Conservation (phyloP, 345 rosid genomes). For the Citrus sp. region DNA sequence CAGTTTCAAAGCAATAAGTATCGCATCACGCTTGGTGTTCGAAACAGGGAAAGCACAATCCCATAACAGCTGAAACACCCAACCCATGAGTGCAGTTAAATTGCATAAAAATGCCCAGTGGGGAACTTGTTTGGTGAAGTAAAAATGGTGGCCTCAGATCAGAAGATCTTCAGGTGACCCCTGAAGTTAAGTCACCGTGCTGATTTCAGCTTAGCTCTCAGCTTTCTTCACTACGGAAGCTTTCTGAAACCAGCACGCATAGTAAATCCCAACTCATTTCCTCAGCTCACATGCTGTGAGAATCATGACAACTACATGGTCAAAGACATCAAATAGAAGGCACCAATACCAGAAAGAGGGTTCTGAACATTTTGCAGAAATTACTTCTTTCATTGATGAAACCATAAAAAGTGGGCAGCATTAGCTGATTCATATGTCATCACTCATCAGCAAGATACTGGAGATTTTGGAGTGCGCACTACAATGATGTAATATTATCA, state of each 20-base stretch:
- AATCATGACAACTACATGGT: neutral
- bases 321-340: neutral
- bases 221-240: neutral
- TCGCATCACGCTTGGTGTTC: too few relatives aligned
- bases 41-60: too few relatives aligned
- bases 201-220: neutral
- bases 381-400: neutral
- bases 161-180: neutral
- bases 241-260: neutral
- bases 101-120: neutral
- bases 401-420: neutral
- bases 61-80: too few relatives aligned
- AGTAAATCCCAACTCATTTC: neutral
- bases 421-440: neutral
- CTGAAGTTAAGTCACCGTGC: too few relatives aligned
- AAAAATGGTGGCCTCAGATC: neutral
- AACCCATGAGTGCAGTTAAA: neutral
- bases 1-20: too few relatives aligned
- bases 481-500: neutral
- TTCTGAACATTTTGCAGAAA: neutral
- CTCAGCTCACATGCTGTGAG: neutral
- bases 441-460: neutral
- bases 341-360: neutral
- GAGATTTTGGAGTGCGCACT: neutral
- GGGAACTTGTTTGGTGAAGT: neutral